A percentile compares a stretch with the other conserved stretches of the same genome.
Evolutionary conservation across 345 rosid genomes (phyloP).

Genomic region (Limnanthes douglasii): DNA sequence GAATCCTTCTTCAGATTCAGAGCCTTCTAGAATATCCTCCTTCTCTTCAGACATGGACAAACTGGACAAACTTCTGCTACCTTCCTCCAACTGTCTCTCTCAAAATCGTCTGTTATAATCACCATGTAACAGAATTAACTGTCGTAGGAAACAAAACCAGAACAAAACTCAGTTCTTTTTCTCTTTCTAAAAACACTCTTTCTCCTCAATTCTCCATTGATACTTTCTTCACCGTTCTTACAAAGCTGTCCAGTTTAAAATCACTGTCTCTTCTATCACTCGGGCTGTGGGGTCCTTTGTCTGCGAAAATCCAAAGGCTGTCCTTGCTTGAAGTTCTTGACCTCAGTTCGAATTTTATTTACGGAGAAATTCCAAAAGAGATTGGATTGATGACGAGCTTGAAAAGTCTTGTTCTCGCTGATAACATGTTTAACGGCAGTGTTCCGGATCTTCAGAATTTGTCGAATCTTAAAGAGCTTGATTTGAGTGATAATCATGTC

Average conservation of each 20-base stretch:
- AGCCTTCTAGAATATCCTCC: constrained; percentile 56
- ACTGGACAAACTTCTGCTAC: constrained; percentile 63
- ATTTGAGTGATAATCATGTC: constrained; percentile 38
- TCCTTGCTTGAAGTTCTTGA: constrained; percentile 39
- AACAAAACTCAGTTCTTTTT: too few relatives aligned
- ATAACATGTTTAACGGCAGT: constrained; percentile 47
- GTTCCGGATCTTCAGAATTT: constrained; percentile 45
- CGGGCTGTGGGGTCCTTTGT: constrained; percentile 68
- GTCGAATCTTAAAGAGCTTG: constrained; percentile 29
- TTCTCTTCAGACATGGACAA: constrained; percentile 56
- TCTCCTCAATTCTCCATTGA: constrained; percentile 42
- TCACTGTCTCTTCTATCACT: constrained; percentile 51
- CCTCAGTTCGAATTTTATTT: constrained; percentile 61
- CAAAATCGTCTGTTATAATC: constrained; percentile 32
- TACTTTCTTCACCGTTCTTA: constrained; percentile 47
- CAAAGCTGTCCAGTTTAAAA: constrained; percentile 47
- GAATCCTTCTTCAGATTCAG: constrained; percentile 39
- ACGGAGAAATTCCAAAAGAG: constrained; percentile 38
- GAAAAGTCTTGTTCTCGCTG: constrained; percentile 37
- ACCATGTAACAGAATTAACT: constrained; percentile 39
- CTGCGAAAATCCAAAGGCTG: constrained; percentile 38
- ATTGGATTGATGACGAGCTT: constrained; percentile 34
- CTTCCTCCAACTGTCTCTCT: constrained; percentile 49
- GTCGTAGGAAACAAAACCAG: constrained; percentile 49
- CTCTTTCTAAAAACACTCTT: constrained; percentile 20